These are phyloP conservation scores for Friedmanniomyces endolithicus DNA, from an alignment of 495 filamentous ascomycete species.

Conservation along the genomic window DNA sequence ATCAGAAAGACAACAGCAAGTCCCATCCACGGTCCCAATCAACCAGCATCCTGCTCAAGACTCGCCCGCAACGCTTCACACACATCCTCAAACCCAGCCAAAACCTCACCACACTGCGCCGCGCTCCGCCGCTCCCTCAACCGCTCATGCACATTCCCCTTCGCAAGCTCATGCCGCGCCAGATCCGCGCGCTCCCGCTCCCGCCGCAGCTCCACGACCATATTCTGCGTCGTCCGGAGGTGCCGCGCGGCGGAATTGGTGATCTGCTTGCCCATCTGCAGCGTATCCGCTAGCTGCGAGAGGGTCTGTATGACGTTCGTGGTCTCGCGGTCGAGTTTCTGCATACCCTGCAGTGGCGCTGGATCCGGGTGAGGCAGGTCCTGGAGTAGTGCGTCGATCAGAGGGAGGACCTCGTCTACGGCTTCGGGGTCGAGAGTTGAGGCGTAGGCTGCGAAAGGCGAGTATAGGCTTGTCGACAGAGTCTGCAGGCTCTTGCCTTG, in stretches of 20 bases:
- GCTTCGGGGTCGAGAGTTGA: conserved; percentile 1
- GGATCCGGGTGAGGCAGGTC: conserved; percentile 39
- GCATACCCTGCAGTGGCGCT: conserved; percentile 62
- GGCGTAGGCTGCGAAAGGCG: conserved; percentile 4
- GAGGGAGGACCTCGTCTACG: conserved; percentile 4
- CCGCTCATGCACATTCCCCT: conserved; percentile 59
- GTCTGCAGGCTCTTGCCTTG: conserved; percentile 15
- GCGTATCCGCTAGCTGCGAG: conserved; percentile 73
- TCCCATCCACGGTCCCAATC: neutral
- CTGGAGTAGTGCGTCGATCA: conserved; percentile 10
- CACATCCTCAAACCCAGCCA: conserved; percentile 80
- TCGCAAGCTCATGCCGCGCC: conserved; percentile 65
- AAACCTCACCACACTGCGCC: conserved; percentile 66
- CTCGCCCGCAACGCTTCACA: conserved; percentile 54
- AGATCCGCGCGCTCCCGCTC: conserved; percentile 74
- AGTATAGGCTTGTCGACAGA: conserved; percentile 8
- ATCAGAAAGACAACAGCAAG: no score
- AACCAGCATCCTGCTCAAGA: conserved; percentile 27
- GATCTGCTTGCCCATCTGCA: conserved; percentile 87
- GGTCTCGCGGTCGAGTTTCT: conserved; percentile 64
- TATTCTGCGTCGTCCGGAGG: conserved; percentile 61
- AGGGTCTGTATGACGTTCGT: conserved; percentile 67
- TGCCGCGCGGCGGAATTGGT: conserved; percentile 65
- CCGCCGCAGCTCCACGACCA: conserved; percentile 67
- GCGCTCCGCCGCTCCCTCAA: conserved; percentile 64